phyloP scores from a whole-genome alignment of 352 stramenopile genomes.

The Globisporangium orthogonon region DNA sequence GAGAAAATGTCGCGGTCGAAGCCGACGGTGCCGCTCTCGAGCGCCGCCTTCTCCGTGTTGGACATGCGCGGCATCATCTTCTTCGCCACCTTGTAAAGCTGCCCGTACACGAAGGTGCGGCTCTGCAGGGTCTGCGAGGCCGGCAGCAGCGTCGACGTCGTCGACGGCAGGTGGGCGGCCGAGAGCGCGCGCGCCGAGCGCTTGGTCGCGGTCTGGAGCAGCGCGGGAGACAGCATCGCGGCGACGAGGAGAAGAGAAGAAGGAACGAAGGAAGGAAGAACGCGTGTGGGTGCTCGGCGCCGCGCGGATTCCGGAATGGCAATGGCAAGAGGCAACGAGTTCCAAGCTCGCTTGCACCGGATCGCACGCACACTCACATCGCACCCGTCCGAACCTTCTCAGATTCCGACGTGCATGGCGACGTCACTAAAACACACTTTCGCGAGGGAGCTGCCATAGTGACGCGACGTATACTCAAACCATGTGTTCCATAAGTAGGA shows the following conservation, averaged over 20 bases:
- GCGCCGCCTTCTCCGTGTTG: conserved; percentile 93
- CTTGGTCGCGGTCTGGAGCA: conserved; percentile 37
- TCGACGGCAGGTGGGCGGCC: not conserved
- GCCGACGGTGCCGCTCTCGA: conserved; percentile 93
- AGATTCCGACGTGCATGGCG: conserved; percentile 1
- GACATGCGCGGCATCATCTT: conserved; percentile 95
- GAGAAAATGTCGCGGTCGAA: conserved; percentile 98
- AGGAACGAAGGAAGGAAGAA: not conserved
- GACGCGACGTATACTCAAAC: not conserved
- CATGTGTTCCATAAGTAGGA: not conserved
- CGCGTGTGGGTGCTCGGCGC: not conserved
- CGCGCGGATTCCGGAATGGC: not conserved
- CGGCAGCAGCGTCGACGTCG: conserved; percentile 22
- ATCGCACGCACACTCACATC: not conserved
- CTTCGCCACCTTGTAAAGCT: conserved; percentile 92
- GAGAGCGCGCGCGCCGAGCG: conserved; percentile 17
- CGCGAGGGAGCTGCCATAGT: not conserved
- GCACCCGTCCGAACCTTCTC: not conserved
- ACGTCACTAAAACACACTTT: not conserved
- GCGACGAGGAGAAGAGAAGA: no score
- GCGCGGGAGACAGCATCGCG: conserved; percentile 29
- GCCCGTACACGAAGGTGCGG: conserved; percentile 80
- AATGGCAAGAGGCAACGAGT: no score
- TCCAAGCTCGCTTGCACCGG: no score
- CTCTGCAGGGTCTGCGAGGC: conserved; percentile 53